Percentiles rank a stretch among this genome's conserved stretches.
These are phyloP conservation scores for Spinacia oleracea DNA, from an alignment of 179 eudicot genomes.

Conservation along the genomic window DNA sequence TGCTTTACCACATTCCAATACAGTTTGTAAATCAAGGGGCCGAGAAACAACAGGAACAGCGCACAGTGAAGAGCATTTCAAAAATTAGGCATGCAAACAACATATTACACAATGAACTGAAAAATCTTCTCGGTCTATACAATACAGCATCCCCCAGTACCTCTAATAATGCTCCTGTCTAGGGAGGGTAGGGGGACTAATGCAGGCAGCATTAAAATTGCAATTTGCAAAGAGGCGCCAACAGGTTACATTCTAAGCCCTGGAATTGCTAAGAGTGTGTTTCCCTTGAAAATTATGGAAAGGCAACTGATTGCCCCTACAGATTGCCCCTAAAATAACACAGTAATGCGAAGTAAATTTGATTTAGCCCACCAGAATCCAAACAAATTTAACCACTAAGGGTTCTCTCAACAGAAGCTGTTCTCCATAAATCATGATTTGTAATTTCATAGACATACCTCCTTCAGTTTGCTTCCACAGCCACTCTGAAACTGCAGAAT, in stretches of 20 bases:
- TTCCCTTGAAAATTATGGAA: not conserved
- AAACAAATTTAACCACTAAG: not conserved
- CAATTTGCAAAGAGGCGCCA: not conserved
- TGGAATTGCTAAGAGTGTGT: not conserved
- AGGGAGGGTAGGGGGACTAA: not conserved
- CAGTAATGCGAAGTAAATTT: not conserved
- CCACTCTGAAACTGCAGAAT: slow-evolving; percentile 98
- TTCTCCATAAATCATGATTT: not conserved
- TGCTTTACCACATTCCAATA: not conserved
- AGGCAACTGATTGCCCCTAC: not conserved
- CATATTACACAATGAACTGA: not conserved
- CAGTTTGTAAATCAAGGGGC: not conserved
- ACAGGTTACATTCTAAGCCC: not conserved
- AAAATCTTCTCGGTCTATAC: not conserved
- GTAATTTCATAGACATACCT: slow-evolving; percentile 45
- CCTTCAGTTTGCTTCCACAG: slow-evolving; percentile 79
- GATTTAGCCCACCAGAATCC: not conserved
- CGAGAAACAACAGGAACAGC: not conserved
- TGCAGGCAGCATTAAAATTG: not conserved
- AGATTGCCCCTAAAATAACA: too few species aligned
- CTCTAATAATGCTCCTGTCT: not conserved
- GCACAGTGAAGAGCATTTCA: not conserved
- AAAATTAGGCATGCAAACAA: not conserved
- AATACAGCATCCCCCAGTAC: not conserved
- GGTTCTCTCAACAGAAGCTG: not conserved